Evolutionary conservation across 345 rosid species (phyloP), one percentile per base, ranked within the genome.

Genomic region (Ceriops zippeliana): DNA sequence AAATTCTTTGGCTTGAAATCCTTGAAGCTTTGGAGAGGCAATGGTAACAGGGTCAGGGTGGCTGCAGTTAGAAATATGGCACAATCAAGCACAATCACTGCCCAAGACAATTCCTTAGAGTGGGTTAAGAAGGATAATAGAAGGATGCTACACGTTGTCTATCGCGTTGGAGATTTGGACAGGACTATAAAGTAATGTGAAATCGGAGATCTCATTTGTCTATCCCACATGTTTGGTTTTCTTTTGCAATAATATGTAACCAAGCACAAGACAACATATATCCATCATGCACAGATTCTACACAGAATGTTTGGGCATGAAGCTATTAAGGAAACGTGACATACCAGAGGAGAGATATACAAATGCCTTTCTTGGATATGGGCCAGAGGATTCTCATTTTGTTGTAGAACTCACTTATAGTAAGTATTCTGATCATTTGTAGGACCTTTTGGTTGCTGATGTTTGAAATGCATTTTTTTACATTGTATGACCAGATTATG

Each of bases 341-440:
- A 89, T 95, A 76, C 98, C 99, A 0, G 99, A 95, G 82, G 99
- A 95, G 77, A 95, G 87, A 74, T 92, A 95, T 71, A 88, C 91
- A 0, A 95, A 95, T 83, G 99, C 97, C 20, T 95, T 95, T 68
- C 99, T 95, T 67, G 99, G 99, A 70, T 95, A 90, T 82, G 99
- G 99, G 28, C 96, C 98, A 3, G 98, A 95, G 76, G 99, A 95
- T 80, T 88, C 92, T 52, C 93, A 95, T 74, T 95, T 95, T 65
- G 96, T 91, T 64, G 84, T 90, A 69, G 99, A 95, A 75, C 90
- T 95, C 71, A 91, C 99, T 53, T 92, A 92, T 67, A 91, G 97
- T 95, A 89, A 71, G 90, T 74, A 66, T 31, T 62, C 52, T 46
- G 53, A 30, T 52, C 53, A 61, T 27, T 35, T 30, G 52, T 42